Percentiles rank a stretch among this genome's conserved stretches.
Conservation (phyloP, 2,329 filamentous ascomycete species). For the Fusarium anthophilum region DNA sequence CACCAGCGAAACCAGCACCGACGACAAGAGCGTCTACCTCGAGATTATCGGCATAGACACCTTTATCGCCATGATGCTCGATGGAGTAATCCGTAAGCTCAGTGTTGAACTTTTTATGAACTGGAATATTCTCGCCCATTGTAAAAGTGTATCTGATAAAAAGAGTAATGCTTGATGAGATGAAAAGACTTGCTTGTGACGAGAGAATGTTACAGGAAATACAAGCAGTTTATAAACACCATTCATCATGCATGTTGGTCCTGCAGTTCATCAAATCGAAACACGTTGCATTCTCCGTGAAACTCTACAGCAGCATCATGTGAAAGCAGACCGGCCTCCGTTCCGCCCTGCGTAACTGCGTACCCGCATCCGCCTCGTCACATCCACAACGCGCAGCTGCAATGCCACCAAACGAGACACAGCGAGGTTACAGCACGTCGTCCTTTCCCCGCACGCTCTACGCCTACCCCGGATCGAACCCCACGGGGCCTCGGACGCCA, state of each 20-base stretch:
- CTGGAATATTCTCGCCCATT: constrained; percentile 37
- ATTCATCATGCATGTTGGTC: neutral
- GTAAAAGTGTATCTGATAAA: neutral
- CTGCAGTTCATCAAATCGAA: neutral
- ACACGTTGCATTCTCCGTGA: neutral
- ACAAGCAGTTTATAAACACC: neutral
- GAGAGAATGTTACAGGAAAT: neutral
- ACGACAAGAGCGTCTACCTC: constrained; percentile 57
- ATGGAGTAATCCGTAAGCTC: constrained; percentile 52
- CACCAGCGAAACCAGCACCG: constrained; percentile 58
- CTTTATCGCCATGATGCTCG: constrained; percentile 42
- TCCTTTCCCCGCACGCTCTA: neutral
- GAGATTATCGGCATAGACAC: constrained; percentile 54
- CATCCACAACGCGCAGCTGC: neutral
- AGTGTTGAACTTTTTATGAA: constrained; percentile 53
- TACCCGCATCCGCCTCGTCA: neutral
- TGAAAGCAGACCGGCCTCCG: neutral
- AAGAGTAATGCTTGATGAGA: neutral
- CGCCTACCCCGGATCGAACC: neutral
- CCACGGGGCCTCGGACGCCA: neutral
- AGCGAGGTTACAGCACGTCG: neutral
- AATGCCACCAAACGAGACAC: neutral
- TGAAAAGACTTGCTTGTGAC: neutral
- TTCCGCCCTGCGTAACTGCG: constrained; percentile 7
- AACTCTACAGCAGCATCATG: neutral